Evolutionary conservation across 768 basidiomycete genomes (phyloP).

Genomic region (Xerocomus brunneocitrinus): DNA sequence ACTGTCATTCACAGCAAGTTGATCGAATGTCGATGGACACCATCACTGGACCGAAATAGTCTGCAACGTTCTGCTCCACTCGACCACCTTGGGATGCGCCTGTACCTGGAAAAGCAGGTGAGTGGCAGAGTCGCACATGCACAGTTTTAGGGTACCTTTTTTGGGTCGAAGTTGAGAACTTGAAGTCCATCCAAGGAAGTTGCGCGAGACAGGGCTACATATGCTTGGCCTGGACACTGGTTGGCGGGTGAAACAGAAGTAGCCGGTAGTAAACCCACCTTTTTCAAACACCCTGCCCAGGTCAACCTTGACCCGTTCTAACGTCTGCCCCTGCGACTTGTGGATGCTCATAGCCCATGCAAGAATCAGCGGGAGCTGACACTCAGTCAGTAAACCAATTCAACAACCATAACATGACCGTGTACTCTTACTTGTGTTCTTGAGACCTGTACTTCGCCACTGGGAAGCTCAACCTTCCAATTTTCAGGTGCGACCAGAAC

Average conservation of each 20-base stretch:
- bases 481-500: conserved; percentile 62
- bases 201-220: conserved; percentile 86
- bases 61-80: conserved; percentile 69
- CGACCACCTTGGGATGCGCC: conserved; percentile 66
- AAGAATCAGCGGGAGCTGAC: conserved; percentile 78
- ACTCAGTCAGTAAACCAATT: neutral
- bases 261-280: conserved; percentile 40
- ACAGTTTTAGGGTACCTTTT: conserved; percentile 47
- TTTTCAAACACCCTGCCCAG: conserved; percentile 91
- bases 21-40: neutral
- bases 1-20: neutral
- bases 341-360: conserved; percentile 99
- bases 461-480: conserved; percentile 89
- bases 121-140: neutral
- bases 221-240: conserved; percentile 66
- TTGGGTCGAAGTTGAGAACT: conserved; percentile 71
- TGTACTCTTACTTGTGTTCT: conserved; percentile 63
- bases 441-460: conserved; percentile 75
- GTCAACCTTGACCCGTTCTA: conserved; percentile 93
- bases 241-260: conserved; percentile 1
- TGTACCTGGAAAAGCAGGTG: conserved; percentile 44
- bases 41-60: conserved; percentile 31
- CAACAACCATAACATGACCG: neutral
- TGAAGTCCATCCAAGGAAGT: conserved; percentile 83
- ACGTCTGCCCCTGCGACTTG: conserved; percentile 95